Percentiles rank a stretch among this genome's conserved stretches.
phyloP scores from a whole-genome alignment of 176 grass and related monocot genomes.

The Coix lacrymajobi region DNA sequence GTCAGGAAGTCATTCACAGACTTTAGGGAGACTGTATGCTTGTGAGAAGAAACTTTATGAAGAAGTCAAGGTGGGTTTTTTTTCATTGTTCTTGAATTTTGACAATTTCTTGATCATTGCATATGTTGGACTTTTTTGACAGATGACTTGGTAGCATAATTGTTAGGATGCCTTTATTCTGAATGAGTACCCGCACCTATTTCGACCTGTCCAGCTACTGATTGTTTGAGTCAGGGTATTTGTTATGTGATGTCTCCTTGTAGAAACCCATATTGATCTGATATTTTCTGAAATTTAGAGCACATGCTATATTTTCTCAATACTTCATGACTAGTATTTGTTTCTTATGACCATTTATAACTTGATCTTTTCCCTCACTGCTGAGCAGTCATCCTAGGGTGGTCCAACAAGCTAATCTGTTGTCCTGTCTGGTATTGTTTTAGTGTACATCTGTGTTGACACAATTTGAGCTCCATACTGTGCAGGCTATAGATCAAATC shows the following conservation, averaged over 20 bases:
- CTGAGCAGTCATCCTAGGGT: not conserved
- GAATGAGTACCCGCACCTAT: not conserved
- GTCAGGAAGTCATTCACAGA: constrained; percentile 87
- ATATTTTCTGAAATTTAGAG: not conserved
- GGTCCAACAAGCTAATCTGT: not conserved
- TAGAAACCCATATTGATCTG: not conserved
- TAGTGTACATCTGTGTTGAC: too few relatives aligned
- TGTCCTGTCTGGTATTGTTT: not conserved
- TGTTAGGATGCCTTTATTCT: not conserved
- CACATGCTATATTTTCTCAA: too few relatives aligned
- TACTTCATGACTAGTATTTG: too few relatives aligned
- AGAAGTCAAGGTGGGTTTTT: too few relatives aligned
- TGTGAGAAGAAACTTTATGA: constrained; percentile 98
- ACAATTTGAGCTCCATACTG: not conserved
- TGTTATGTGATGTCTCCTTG: not conserved
- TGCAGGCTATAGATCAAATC: constrained; percentile 70
- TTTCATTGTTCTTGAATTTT: too few relatives aligned
- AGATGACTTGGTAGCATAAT: not conserved
- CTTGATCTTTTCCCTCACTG: not conserved
- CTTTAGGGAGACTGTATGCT: constrained; percentile 79
- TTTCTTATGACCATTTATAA: too few relatives aligned
- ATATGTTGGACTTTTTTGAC: not conserved
- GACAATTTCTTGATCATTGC: not conserved
- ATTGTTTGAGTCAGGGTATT: not conserved
- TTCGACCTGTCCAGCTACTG: not conserved